Base-by-base conservation (phyloP, 2,329 filamentous ascomycete genomes). In the Paraphaeosphaeria sporulosa region DNA sequence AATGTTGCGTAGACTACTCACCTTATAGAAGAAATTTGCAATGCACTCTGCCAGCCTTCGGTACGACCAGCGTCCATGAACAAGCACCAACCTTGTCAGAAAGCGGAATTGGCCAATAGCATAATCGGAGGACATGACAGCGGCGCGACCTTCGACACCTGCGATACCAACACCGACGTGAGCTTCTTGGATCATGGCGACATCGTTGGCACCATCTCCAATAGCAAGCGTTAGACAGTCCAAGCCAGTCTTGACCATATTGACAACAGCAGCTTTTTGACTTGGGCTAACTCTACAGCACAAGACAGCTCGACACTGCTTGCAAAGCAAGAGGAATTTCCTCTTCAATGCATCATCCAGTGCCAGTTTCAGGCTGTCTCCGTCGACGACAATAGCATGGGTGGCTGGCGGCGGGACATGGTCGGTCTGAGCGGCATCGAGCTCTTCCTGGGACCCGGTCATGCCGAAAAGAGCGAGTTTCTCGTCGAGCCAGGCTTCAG, bases 1-100 rank as follows among this genome's bases (percentile, higher is more conserved):
- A 36, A 15, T 54, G 23, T 17, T 12, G 19, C 1, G 5, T 12
- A 1, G 19, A n/a, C 4, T 30, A 58, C 81, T 72, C 76, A 88
- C 87, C 82, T 99, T 99, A 87, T 98, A 99, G 84, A 99, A 99
- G 85, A 99, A 99, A 78, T 99, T 99, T 77, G 93, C 93, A 72
- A 96, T 97, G 49, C 90, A 92, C 82, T 99, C 95, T 32, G 90
- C 93, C 76, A 99, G 82, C 70, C 95, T 89, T 55, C 94, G 88
- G 81, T 99, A 99, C n/a, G 93, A 97, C 91, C 91, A 95, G 19
- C 91, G 86, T 4, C 92, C 92, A 67, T 95, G 92, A 2, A 94
- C 91, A 36, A 95, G 85, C 15, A 95, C 83, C 2, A 95, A 82
- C 61, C 91, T 91, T 61, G 91, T 86, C 25, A 96, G 81, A 80